Evolutionary conservation across 441 rosid genomes (phyloP).

Genomic region (Mallotus japonicus): DNA sequence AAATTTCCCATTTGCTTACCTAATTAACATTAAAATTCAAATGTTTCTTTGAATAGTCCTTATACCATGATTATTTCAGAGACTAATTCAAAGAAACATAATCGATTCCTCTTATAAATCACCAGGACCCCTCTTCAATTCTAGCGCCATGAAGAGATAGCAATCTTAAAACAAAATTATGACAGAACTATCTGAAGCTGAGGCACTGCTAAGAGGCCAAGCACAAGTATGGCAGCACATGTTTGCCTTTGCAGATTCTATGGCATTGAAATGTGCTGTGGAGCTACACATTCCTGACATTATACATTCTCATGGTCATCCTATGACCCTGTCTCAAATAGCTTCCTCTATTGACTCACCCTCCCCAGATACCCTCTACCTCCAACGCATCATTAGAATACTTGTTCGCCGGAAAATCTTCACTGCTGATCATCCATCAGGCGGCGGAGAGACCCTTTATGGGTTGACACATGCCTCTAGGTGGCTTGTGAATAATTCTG

Average conservation of each 20-base stretch:
- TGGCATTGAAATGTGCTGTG: constrained; percentile 38
- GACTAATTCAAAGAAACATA: not conserved
- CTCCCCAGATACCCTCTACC: constrained; percentile 29
- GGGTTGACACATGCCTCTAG: constrained; percentile 27
- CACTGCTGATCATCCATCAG: constrained; percentile 13
- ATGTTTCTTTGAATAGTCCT: not conserved
- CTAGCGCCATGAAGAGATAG: no score
- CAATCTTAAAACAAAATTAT: not conserved
- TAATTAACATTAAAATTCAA: not conserved
- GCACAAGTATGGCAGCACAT: constrained; percentile 27
- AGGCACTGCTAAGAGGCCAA: constrained; percentile 28
- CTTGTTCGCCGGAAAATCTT: constrained; percentile 36
- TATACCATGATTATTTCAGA: not conserved
- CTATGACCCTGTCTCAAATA: constrained; percentile 36
- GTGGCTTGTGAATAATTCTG: constrained; percentile 35
- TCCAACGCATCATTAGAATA: constrained; percentile 40
- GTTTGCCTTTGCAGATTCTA: constrained; percentile 34
- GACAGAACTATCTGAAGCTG: constrained; percentile 11
- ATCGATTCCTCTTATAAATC: no score
- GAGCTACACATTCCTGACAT: constrained; percentile 45
- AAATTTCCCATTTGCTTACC: not conserved
- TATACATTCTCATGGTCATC: constrained; percentile 31
- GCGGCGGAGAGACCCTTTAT: constrained; percentile 29
- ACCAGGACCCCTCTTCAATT: no score
- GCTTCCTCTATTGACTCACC: constrained; percentile 21